Evolutionary conservation across 352 stramenopile genomes (phyloP).

Genomic region (Globisporangium cylindrosporum): DNA sequence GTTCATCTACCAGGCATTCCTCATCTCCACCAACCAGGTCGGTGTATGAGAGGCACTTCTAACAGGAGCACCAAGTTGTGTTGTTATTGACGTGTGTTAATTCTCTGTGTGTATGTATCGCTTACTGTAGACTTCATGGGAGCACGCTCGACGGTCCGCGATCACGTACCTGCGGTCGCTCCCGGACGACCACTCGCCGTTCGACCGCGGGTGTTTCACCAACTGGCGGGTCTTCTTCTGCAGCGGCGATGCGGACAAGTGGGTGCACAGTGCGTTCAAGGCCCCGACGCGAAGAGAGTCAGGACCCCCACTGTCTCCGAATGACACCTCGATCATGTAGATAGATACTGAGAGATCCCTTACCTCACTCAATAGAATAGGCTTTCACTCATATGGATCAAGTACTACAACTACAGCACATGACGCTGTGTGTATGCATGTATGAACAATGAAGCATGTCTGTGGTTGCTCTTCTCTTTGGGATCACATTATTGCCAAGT

Average conservation of each 20-base stretch:
- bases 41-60: not conserved
- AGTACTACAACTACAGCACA: not conserved
- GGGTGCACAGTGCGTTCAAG: slow-evolving; percentile 39
- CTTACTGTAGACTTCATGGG: slow-evolving; percentile 54
- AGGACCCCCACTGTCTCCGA: not conserved
- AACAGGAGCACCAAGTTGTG: not conserved
- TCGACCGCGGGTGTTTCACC: slow-evolving; percentile 48
- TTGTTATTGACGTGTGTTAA: not conserved
- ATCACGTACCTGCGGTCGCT: slow-evolving; percentile 77
- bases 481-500: not conserved
- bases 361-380: not conserved
- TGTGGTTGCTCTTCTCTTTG: not conserved
- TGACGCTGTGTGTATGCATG: not conserved
- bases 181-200: slow-evolving; percentile 60
- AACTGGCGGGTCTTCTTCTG: slow-evolving; percentile 66
- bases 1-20: slow-evolving; percentile 63
- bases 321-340: slow-evolving; percentile 3
- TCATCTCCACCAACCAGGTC: slow-evolving; percentile 70
- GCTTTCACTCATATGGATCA: not conserved
- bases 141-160: slow-evolving; percentile 54
- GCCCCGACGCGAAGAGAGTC: not conserved
- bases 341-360: not conserved
- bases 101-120: not conserved
- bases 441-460: not conserved
- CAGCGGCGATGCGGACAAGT: slow-evolving; percentile 50